phyloP scores from a whole-genome alignment of 169 alveolate species.

The Cryptosporidium sp. region DNA sequence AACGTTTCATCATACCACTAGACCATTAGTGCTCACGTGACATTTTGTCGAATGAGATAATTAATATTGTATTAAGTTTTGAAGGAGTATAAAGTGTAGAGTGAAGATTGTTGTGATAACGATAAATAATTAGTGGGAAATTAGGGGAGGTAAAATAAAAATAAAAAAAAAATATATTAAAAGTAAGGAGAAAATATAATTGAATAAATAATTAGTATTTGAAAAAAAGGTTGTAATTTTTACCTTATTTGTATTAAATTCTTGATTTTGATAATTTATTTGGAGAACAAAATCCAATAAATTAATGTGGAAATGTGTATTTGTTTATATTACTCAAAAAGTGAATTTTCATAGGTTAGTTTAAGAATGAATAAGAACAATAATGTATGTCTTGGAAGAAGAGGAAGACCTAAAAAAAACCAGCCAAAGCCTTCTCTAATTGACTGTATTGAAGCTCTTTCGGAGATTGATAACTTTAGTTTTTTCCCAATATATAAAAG shows the following conservation, averaged over 20 bases:
- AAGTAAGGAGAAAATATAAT: not conserved
- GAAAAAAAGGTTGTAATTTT: not conserved
- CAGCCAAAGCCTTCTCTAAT: conserved; percentile 4
- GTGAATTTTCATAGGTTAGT: not conserved
- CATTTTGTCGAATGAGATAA: not conserved
- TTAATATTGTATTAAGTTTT: not conserved
- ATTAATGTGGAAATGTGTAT: not conserved
- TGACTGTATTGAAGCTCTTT: conserved; percentile 43
- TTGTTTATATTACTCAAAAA: not conserved
- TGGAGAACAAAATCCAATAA: not conserved
- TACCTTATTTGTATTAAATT: too few relatives aligned
- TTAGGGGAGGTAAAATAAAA: not conserved
- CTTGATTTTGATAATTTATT: not conserved
- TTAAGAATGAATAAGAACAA: conserved; percentile 24
- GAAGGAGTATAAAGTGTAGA: not conserved
- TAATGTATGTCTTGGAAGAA: conserved; percentile 67
- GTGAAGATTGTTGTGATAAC: not conserved
- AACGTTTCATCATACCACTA: conserved; percentile 87
- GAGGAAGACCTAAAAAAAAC: conserved; percentile 67
- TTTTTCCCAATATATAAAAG: conserved; percentile 30
- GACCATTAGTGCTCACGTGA: conserved; percentile 82
- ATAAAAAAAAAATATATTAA: not conserved
- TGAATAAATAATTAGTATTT: not conserved
- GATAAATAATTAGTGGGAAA: not conserved
- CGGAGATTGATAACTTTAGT: conserved; percentile 49